phyloP scores from a whole-genome alignment of 177 flowering plant species.

The Vitis hybrid region DNA sequence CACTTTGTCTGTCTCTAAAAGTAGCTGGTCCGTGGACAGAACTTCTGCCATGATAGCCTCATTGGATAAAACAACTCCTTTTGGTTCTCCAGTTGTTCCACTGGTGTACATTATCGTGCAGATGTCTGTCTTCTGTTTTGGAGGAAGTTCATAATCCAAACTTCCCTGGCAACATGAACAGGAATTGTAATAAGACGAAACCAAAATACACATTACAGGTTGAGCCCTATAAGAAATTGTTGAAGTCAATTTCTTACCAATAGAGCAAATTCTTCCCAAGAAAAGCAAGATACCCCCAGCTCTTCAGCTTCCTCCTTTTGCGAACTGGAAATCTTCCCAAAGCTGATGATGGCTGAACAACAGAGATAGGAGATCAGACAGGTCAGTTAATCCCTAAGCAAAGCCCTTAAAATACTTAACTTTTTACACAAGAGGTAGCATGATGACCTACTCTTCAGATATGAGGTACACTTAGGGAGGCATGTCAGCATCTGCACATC shows the following conservation, averaged over 20 bases:
- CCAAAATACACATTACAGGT: neutral
- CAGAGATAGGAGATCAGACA: conserved; percentile 15
- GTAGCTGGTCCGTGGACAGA: conserved; percentile 53
- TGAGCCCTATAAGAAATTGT: neutral
- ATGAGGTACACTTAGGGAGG: conserved; percentile 57
- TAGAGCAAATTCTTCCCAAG: conserved; percentile 77
- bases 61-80: conserved; percentile 81
- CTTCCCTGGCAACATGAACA: conserved; percentile 45
- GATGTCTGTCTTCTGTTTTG: conserved; percentile 53
- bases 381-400: neutral
- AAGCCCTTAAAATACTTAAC: neutral
- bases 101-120: conserved; percentile 97
- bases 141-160: conserved; percentile 55
- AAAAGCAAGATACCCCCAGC: conserved; percentile 68
- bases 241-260: conserved; percentile 40
- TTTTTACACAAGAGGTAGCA: neutral
- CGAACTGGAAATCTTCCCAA: conserved; percentile 46
- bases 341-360: conserved; percentile 87
- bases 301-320: conserved; percentile 79
- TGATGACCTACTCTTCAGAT: conserved; percentile 69
- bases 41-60: conserved; percentile 64
- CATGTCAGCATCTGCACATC: conserved; percentile 71
- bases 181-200: neutral
- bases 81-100: conserved; percentile 99
- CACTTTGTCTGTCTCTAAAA: conserved; percentile 66